phyloP scores from a whole-genome alignment of 768 basidiomycete species.

The Kwoniella sp. region DNA sequence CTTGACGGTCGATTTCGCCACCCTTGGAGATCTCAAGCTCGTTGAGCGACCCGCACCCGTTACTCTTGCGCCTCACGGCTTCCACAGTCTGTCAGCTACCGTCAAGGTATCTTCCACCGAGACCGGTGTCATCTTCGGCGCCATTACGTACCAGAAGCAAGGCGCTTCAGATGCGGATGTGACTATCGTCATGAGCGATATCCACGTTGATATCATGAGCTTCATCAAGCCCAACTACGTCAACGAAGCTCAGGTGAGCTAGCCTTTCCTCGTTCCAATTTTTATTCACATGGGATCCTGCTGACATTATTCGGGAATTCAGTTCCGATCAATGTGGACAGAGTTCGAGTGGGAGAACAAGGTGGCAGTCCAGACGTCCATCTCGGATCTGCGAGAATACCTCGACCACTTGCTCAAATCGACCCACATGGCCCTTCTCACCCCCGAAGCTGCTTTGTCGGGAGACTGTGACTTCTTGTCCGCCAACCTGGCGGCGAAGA shows the following conservation, averaged over 20 bases:
- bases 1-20: slow-evolving; percentile 94
- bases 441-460: slow-evolving; percentile 80
- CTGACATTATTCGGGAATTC: neutral
- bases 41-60: slow-evolving; percentile 93
- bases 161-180: slow-evolving; percentile 72
- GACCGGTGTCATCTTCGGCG: slow-evolving; percentile 97
- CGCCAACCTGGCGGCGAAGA: slow-evolving; percentile 93
- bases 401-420: slow-evolving; percentile 92
- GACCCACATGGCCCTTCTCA: slow-evolving; percentile 97
- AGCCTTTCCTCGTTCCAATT: neutral
- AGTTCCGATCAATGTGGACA: slow-evolving; percentile 89
- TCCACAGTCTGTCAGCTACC: slow-evolving; percentile 98
- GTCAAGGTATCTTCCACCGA: slow-evolving; percentile 98
- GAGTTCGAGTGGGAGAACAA: slow-evolving; percentile 99
- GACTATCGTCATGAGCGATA: slow-evolving; percentile 87
- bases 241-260: slow-evolving; percentile 81
- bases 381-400: slow-evolving; percentile 83
- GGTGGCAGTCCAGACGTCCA: slow-evolving; percentile 81
- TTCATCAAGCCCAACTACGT: slow-evolving; percentile 96
- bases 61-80: slow-evolving; percentile 91
- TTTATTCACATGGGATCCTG: too few species aligned
- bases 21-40: slow-evolving; percentile 92
- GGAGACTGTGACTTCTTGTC: slow-evolving; percentile 97
- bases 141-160: slow-evolving; percentile 92
- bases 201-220: slow-evolving; percentile 92